These are phyloP conservation scores for Micractinium conductrix DNA, from an alignment of 139 green algal genomes.

Conservation along the genomic window DNA sequence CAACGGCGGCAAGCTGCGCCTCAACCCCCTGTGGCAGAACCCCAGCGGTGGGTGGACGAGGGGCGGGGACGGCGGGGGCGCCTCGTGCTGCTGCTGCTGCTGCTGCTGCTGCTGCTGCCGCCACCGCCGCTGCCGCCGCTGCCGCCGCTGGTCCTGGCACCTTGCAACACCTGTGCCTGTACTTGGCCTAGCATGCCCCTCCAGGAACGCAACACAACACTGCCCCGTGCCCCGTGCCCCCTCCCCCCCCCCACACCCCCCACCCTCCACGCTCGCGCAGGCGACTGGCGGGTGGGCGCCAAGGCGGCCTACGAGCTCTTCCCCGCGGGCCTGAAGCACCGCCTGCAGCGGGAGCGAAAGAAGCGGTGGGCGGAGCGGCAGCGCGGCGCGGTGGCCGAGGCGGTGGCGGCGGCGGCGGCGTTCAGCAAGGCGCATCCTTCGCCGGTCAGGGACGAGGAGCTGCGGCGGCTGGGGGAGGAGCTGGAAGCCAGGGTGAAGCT, in stretches of 20 bases:
- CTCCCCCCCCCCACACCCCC: too few relatives aligned
- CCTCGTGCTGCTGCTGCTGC: too few relatives aligned
- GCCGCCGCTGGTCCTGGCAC: too few relatives aligned
- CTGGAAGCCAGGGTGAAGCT: constrained; percentile 74
- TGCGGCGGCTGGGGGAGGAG: constrained; percentile 63
- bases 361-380: constrained; percentile 77
- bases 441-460: background rate
- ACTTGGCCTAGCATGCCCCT: too few relatives aligned
- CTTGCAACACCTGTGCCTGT: too few relatives aligned
- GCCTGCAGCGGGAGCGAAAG: constrained; percentile 64
- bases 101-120: too few relatives aligned
- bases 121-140: too few relatives aligned
- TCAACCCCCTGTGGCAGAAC: constrained; percentile 87
- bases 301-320: constrained; percentile 82
- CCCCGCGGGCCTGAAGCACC: constrained; percentile 55
- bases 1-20: constrained; percentile 59
- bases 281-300: constrained; percentile 85
- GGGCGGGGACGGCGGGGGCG: too few relatives aligned
- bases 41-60: constrained; percentile 62
- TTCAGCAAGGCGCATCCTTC: background rate
- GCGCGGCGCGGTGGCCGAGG: constrained; percentile 48
- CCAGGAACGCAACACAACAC: too few relatives aligned
- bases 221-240: too few relatives aligned
- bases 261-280: too few relatives aligned
- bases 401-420: constrained; percentile 52